Percentiles rank a stretch among this genome's conserved stretches.
Evolutionary conservation across 2,329 filamentous ascomycete genomes (phyloP).

Genomic region (Aspergillus clavatus): DNA sequence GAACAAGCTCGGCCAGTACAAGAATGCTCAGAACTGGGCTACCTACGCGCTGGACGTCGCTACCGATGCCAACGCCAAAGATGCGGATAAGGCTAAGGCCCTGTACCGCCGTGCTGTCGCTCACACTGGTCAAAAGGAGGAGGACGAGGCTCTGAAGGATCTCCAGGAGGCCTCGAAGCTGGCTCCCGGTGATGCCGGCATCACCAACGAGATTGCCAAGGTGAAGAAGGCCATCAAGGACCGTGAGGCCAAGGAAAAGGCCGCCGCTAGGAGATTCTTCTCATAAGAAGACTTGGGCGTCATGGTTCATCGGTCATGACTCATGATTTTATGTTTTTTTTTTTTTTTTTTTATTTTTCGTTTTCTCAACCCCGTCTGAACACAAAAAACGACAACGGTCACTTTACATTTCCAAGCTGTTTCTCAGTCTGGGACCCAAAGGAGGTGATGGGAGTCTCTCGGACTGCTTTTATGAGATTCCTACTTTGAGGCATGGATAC

Average conservation of each 20-base stretch:
- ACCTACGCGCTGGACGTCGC: slow-evolving; percentile 64
- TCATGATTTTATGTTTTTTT: slow-evolving; percentile 20
- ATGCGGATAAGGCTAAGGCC: slow-evolving; percentile 80
- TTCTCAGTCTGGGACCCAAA: neutral
- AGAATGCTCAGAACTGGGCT: slow-evolving; percentile 66
- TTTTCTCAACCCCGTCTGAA: no score
- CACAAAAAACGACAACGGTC: slow-evolving; percentile 7
- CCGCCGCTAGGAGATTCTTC: slow-evolving; percentile 90
- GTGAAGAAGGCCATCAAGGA: slow-evolving; percentile 73
- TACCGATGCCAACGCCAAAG: slow-evolving; percentile 57
- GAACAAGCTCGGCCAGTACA: slow-evolving; percentile 70
- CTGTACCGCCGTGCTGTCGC: slow-evolving; percentile 78
- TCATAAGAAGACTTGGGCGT: slow-evolving; percentile 34
- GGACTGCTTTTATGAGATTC: neutral
- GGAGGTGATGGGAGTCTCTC: neutral
- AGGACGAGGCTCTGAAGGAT: slow-evolving; percentile 72
- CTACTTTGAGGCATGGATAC: neutral
- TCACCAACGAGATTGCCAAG: slow-evolving; percentile 68
- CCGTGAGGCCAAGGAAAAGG: slow-evolving; percentile 81
- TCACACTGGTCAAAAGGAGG: slow-evolving; percentile 71
- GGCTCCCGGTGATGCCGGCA: slow-evolving; percentile 67
- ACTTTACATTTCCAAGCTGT: neutral
- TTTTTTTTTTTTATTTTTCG: no score
- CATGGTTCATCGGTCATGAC: slow-evolving; percentile 30
- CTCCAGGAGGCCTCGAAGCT: slow-evolving; percentile 71